Evolutionary conservation across 495 filamentous ascomycete genomes (phyloP), one percentile per base, ranked within the genome.

Genomic region (Penicillium nucicola): DNA sequence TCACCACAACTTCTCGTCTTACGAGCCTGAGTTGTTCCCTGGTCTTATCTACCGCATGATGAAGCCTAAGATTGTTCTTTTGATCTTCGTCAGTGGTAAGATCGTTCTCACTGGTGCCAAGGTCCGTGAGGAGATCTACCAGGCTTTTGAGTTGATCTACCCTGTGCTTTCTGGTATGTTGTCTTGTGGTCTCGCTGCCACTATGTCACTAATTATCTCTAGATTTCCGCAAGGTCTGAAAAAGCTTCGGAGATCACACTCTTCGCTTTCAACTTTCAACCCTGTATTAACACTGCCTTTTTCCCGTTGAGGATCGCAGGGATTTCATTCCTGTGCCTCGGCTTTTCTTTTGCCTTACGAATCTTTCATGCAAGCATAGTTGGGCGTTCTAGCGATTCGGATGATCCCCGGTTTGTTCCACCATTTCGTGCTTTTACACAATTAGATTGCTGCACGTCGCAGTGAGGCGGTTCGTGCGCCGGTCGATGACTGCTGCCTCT

Each of bases 11-110:
- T 98, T 97, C 86, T 95, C 89, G 77, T 96, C 90, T 36, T 98
- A 98, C 70, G 93, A 98, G 72, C 93, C 93, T 55, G 93, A 98
- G 71, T 70, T 98, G 70, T 98, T 98, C 83, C 95, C 93, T 55
- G 93, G 93, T 81, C 83, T 98, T 45, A 98, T 98, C 78, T 98
- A 98, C 70, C 90, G 93, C 70, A 98, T 98, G 93, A 97, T 97
- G 82, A 96, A 97, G 81, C 93, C 93, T 19, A 97, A 97, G 85
- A 97, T 98, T 55, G 93, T 98, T 18, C 87, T 98, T 14, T 72
- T 98, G 72, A 97, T 98, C 68, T 98, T 98, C 78, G 93, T 98
- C 68, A 92, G 87, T 62, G 93, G 93, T 58, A 97, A 97, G 82
- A 98, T 97, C 52, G 95, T 97, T 63, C 76, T 98, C 69, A 98